Conservation (phyloP, 2,329 filamentous ascomycete species). For the Penicillium concentricum region DNA sequence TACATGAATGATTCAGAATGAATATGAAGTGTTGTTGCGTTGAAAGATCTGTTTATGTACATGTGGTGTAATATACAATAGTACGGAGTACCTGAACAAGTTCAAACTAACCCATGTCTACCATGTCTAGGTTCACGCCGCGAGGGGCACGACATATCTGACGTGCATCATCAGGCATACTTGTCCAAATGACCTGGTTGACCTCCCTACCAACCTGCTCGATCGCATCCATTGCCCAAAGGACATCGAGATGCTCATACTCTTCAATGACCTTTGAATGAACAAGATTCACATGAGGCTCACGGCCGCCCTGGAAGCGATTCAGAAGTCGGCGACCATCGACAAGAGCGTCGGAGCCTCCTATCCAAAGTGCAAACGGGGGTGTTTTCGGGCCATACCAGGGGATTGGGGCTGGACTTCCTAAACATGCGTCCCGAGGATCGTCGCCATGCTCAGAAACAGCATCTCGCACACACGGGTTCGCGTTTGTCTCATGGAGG, state of each 20-base stretch:
- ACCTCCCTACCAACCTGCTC: constrained; percentile 81
- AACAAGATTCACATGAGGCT: constrained; percentile 78
- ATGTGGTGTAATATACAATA: not conserved
- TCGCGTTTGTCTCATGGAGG: constrained; percentile 55
- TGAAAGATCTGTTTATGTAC: not conserved
- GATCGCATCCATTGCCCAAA: constrained; percentile 89
- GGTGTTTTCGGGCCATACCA: constrained; percentile 83
- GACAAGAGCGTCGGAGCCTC: constrained; percentile 78
- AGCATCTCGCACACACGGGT: constrained; percentile 21
- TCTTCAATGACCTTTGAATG: constrained; percentile 79
- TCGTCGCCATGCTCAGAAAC: constrained; percentile 15
- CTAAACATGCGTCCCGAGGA: constrained; percentile 18
- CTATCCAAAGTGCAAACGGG: constrained; percentile 85
- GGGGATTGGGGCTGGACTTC: constrained; percentile 49
- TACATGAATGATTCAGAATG: no score
- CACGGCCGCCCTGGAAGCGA: constrained; percentile 71
- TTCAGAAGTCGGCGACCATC: constrained; percentile 73
- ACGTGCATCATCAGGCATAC: constrained; percentile 57
- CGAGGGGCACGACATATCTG: constrained; percentile 61
- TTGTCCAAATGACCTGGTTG: constrained; percentile 80
- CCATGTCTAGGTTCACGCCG: constrained; percentile 37
- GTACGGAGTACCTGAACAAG: not conserved
- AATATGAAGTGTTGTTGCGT: no score
- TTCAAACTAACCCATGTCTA: not conserved
- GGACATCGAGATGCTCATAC: constrained; percentile 91